phyloP scores from a whole-genome alignment of 1,284 basidiomycete species.

The Hemileia vastatrix region DNA sequence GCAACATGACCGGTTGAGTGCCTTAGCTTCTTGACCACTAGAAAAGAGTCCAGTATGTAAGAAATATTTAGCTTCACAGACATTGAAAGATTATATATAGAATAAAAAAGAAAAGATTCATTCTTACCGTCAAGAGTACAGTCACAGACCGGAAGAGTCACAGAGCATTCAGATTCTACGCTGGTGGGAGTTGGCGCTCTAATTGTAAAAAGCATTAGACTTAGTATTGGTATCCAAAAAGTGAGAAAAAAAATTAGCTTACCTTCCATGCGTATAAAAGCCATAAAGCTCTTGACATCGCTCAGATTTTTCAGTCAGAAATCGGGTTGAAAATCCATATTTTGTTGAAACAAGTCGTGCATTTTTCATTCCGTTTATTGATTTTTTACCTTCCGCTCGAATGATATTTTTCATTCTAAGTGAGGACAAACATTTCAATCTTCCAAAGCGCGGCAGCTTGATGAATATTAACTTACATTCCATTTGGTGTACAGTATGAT shows the following conservation, averaged over 20 bases:
- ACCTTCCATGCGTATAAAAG: not conserved
- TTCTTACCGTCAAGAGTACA: slow-evolving; percentile 12
- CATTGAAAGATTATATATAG: no score
- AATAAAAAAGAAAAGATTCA: not conserved
- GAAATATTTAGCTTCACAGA: no score
- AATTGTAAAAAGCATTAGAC: no score
- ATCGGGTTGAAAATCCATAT: slow-evolving; percentile 5
- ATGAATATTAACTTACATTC: not conserved
- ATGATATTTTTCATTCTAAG: slow-evolving; percentile 11
- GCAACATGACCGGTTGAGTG: not conserved
- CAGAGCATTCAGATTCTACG: slow-evolving; percentile 13
- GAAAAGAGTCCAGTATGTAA: no score
- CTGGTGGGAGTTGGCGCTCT: slow-evolving; percentile 13
- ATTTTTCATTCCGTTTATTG: no score
- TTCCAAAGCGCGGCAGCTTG: not conserved
- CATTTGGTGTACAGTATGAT: slow-evolving; percentile 5
- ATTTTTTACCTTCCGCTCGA: slow-evolving; percentile 1
- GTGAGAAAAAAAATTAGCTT: not conserved
- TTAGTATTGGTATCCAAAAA: no score
- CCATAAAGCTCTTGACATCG: slow-evolving; percentile 1
- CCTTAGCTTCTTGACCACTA: not conserved
- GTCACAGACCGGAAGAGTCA: slow-evolving; percentile 14
- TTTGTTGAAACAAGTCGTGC: not conserved
- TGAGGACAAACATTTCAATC: not conserved
- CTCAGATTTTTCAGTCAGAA: not conserved